A percentile compares a stretch with the other conserved stretches of the same genome.
Evolutionary conservation across 768 basidiomycete species (phyloP).

Genomic region (Auricularia sp.): DNA sequence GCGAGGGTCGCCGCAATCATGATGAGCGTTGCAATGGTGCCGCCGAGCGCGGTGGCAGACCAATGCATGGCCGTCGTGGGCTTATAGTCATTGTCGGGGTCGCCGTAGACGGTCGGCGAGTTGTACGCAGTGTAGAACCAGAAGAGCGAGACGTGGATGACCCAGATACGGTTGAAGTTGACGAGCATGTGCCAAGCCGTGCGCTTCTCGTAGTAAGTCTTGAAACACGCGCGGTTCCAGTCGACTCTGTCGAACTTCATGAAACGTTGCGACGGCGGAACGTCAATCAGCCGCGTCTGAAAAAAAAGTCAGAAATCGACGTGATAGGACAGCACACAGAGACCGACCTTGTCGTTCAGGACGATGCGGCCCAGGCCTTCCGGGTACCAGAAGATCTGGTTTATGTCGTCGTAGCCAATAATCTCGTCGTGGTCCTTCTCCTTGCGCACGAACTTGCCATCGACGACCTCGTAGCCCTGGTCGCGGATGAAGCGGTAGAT

Average conservation of each 20-base stretch:
- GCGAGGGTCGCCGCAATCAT: conserved; percentile 91
- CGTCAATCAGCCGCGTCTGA: conserved; percentile 82
- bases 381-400: conserved; percentile 99
- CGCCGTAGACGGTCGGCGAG: conserved; percentile 74
- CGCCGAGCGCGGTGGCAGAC: conserved; percentile 91
- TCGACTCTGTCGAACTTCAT: conserved; percentile 96
- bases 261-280: conserved; percentile 85
- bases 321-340: not conserved
- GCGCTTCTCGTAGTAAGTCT: conserved; percentile 96
- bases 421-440: conserved; percentile 90
- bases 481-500: conserved; percentile 94
- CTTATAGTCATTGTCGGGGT: conserved; percentile 30
- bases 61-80: conserved; percentile 75
- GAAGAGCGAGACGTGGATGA: conserved; percentile 89
- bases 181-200: conserved; percentile 94
- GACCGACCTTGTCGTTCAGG: conserved; percentile 73
- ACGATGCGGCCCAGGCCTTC: conserved; percentile 93
- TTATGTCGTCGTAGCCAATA: conserved; percentile 98
- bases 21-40: conserved; percentile 90
- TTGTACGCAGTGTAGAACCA: conserved; percentile 97
- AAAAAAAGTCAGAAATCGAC: conserved; percentile 5
- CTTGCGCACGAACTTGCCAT: conserved; percentile 87
- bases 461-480: conserved; percentile 93
- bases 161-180: conserved; percentile 99
- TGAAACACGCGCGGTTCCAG: conserved; percentile 96